Percentiles rank a stretch among this genome's conserved stretches.
These are phyloP conservation scores for Fusarium redolens DNA, from an alignment of 2,329 filamentous ascomycete species.

Conservation along the genomic window DNA sequence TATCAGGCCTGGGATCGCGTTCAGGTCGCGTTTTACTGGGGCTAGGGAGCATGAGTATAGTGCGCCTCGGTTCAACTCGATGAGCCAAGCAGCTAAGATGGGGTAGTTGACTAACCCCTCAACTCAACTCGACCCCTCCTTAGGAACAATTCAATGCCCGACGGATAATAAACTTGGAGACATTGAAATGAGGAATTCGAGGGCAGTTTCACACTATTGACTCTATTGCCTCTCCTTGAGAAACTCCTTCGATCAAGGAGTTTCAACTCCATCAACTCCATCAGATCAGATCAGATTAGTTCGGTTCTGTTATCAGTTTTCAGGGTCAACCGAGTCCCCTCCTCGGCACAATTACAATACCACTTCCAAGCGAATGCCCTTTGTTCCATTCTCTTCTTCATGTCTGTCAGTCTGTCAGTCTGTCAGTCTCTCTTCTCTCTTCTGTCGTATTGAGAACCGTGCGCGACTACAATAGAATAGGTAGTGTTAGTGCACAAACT, in stretches of 20 bases:
- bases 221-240: not conserved
- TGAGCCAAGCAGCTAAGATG: conserved; percentile 12
- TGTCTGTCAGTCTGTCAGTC: not conserved
- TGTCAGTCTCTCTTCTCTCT: not conserved
- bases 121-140: conserved; percentile 18
- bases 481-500: not conserved
- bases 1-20: conserved; percentile 9
- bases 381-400: not conserved
- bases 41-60: conserved; percentile 12
- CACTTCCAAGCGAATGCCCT: not conserved
- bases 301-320: not conserved
- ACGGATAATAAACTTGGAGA: conserved; percentile 7
- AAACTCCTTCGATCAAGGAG: not conserved
- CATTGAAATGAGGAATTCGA: conserved; percentile 32
- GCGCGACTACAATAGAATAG: conserved; percentile 8
- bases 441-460: conserved; percentile 25
- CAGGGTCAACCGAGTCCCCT: not conserved
- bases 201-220: conserved; percentile 30
- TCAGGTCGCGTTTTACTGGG: conserved; percentile 12
- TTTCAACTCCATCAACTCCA: not conserved
- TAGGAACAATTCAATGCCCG: not conserved
- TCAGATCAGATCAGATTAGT: not conserved
- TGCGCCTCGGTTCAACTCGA: not conserved
- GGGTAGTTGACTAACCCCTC: conserved; percentile 7
- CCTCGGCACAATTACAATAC: not conserved